Base-by-base conservation (phyloP, 768 basidiomycete species). In the Austroboletus festivus region DNA sequence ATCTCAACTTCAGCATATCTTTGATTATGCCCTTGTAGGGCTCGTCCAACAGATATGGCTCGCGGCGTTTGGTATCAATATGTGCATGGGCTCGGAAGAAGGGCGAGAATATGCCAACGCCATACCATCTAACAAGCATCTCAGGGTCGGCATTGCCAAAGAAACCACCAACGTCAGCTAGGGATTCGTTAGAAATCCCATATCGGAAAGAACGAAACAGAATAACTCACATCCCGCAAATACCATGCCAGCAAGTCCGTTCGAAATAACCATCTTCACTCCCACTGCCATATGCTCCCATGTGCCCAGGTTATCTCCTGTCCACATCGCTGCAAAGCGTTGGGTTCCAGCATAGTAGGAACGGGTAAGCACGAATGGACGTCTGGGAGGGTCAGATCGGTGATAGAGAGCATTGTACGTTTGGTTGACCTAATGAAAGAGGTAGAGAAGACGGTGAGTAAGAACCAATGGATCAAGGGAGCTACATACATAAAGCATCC, bases 21-120 rank as follows among this genome's bases (percentile, higher is more conserved):
- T 85, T 81, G 38, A 97, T 69, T 42, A 92, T 86, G 30, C 80
- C 75, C 73, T 89, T 90, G 74, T 89, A 86, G 3, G 94, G 93
- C 57, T 96, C 85, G 11, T 92, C 90, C 42, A 88, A 78, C 0
- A 98, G 76, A 76, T 85, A 99, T 1, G 95, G 95, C 69, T 99
- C 96, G 34, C 96, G 85, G 37, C 96, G 85, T 72, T 97, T 98
- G 23, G 94, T 94, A 65, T 99, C 95, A 59, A 97, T 85, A 67
- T 97, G 95, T 11, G 94, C 95, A 67, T 99, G 96, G 2, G 95
- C 96, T 50, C 96, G 82, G 85, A 98, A 94, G 82, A 99, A 99
- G 6, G 96, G 95, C 44, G 85, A 85, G 69, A 98, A 95, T 1
- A 83, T 81, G 21, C 96, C 96, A 42, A 95, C 89, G 71, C 89